Conservation (phyloP, 805 yeast genomes). For the Isabelozyma heimii region DNA sequence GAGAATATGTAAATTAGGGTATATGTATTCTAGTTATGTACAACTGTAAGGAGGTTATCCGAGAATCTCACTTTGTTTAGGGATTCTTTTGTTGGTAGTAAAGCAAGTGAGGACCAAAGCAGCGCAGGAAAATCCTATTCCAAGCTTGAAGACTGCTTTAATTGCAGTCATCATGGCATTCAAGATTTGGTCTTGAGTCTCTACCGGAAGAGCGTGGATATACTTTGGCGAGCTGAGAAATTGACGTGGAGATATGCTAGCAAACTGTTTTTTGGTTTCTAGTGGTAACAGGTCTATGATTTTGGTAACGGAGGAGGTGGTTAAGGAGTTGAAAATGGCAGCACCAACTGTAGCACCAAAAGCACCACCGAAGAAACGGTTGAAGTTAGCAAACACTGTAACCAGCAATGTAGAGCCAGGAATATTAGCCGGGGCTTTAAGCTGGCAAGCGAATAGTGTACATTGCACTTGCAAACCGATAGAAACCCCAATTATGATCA, state of each 20-base stretch:
- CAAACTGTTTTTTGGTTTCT: slow-evolving; percentile 2
- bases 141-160: slow-evolving; percentile 4
- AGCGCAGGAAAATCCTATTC: slow-evolving; percentile 5
- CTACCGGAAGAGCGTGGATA: slow-evolving; percentile 6
- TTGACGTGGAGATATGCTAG: not conserved
- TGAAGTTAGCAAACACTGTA: slow-evolving; percentile 10
- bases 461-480: slow-evolving; percentile 13
- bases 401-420: slow-evolving; percentile 9
- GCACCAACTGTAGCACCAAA: slow-evolving; percentile 8
- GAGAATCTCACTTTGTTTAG: slow-evolving; percentile 7
- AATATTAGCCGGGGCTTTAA: slow-evolving; percentile 11
- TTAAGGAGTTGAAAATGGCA: slow-evolving; percentile 5
- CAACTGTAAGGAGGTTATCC: no score
- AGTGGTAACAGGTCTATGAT: slow-evolving; percentile 3
- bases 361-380: slow-evolving; percentile 11
- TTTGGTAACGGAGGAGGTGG: not conserved
- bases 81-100: slow-evolving; percentile 11
- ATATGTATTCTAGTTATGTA: no score
- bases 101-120: slow-evolving; percentile 5
- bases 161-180: slow-evolving; percentile 8
- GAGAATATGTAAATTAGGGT: no score
- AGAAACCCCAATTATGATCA: slow-evolving; percentile 12
- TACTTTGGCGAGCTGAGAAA: slow-evolving; percentile 7
- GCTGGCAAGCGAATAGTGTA: slow-evolving; percentile 11
- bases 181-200: slow-evolving; percentile 1